Evolutionary conservation across 2,329 filamentous ascomycete genomes (phyloP), one percentile per base, ranked within the genome.

Genomic region (Plectosphaerella sp.): DNA sequence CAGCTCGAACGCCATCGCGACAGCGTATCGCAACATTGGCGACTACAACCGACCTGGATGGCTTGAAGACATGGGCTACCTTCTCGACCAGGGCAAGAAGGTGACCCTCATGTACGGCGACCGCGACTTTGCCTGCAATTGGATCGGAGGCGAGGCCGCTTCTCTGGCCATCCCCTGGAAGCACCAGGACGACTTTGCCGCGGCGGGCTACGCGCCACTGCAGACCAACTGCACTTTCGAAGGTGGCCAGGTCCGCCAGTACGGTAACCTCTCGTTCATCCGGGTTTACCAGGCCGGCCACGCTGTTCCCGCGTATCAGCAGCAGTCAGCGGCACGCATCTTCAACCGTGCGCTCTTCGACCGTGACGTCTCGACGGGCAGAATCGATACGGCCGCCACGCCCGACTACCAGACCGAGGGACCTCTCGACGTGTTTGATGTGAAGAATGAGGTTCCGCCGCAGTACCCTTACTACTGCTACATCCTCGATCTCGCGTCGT

Each of bases 181-280:
- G 1, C 16, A 15, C 3, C 62, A 69, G 8, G 25, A 48, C 22
- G 22, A 39, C 16, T 57, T 57, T 25, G 52, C 53, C 9, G 62
- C 68, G 0, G 81, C 86, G 0, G 85, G 84, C 1, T 89, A 89
- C 61, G 75, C 78, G 0, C 78, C 83, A 2, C 77, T 89, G 42
- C 67, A 78, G 14, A 79, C 84, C 7, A 82, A 84, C 57, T 72
- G 71, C 10, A 72, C 75, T 3, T 83, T 82, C 67, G 78, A 79
- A 62, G 83, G 75, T 20, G 87, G 87, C 7, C 77, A 80, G 54
- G 85, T 87, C 0, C 75, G 86, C 3, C 85, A 89, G 61, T 84
- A 79, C 56, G 86, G 84, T 1, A 89, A 89, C 57, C 74, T 84
- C 53, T 79, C 76, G 3, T 85, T 83, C 62, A 73, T 78, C 18